A percentile compares a stretch with the other conserved stretches of the same genome.
phyloP scores from a whole-genome alignment of 108 stramenopile genomes.

The Fistulifera pelliculosa region DNA sequence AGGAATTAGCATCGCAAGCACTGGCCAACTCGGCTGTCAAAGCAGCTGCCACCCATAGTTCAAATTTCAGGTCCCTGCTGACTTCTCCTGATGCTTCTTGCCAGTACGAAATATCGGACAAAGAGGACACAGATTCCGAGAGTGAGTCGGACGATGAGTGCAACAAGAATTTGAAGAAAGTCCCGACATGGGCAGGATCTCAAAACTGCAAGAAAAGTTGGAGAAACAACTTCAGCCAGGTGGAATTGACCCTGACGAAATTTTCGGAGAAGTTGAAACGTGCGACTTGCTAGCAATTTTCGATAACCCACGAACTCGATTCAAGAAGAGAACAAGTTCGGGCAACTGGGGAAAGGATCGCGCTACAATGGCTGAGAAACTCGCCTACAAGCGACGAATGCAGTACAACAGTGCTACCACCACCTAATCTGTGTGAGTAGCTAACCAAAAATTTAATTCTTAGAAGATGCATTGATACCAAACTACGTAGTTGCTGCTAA shows the following conservation, averaged over 20 bases:
- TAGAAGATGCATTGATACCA: too few relatives aligned
- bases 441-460: too few relatives aligned
- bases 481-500: too few relatives aligned
- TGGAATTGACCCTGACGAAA: slow-evolving; percentile 75
- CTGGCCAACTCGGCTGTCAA: too few relatives aligned
- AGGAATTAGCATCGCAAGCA: too few relatives aligned
- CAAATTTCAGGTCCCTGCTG: too few relatives aligned
- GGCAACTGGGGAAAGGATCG: slow-evolving; percentile 85
- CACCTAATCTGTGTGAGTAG: too few relatives aligned
- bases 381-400: slow-evolving; percentile 79
- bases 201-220: slow-evolving; percentile 58
- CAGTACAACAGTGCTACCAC: slow-evolving; percentile 27
- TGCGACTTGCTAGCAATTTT: slow-evolving; percentile 92
- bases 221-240: slow-evolving; percentile 45
- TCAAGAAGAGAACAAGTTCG: slow-evolving; percentile 61
- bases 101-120: slow-evolving; percentile 75
- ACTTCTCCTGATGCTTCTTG: too few relatives aligned
- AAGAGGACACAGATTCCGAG: slow-evolving; percentile 63
- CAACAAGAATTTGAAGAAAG: slow-evolving; percentile 47
- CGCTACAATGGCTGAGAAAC: slow-evolving; percentile 72
- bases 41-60: too few relatives aligned
- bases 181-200: slow-evolving; percentile 69
- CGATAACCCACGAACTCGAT: slow-evolving; percentile 66
- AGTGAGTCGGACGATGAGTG: slow-evolving; percentile 53
- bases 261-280: slow-evolving; percentile 80